A percentile compares a stretch with the other conserved stretches of the same genome.
Evolutionary conservation across 257 asterid species (phyloP).

Genomic region (Ilex asprella): DNA sequence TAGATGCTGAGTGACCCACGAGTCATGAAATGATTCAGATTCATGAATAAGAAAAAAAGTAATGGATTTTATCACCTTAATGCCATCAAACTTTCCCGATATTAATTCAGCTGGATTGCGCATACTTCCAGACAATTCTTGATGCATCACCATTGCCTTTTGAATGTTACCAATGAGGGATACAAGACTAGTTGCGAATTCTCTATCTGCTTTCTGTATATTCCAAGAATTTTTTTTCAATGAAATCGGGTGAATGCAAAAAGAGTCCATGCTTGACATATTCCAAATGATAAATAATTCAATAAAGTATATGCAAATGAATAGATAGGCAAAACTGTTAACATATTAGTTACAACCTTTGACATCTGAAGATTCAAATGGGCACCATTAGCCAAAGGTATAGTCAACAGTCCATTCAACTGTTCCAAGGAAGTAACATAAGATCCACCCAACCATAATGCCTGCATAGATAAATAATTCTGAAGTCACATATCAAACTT

Average conservation of each 20-base stretch:
- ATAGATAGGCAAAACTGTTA: conserved; percentile 6
- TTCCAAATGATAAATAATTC: not conserved
- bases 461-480: conserved; percentile 33
- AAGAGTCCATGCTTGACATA: not conserved
- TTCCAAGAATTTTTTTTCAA: conserved; percentile 6
- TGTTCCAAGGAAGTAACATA: conserved; percentile 45
- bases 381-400: conserved; percentile 55
- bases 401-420: conserved; percentile 55
- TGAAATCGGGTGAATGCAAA: conserved; percentile 2
- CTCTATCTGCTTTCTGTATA: conserved; percentile 69
- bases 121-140: conserved; percentile 42
- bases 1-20: not conserved
- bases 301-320: not conserved
- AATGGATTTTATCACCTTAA: conserved; percentile 47
- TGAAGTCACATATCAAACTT: conserved; percentile 3
- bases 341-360: conserved; percentile 43
- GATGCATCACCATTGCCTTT: conserved; percentile 50
- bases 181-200: conserved; percentile 51
- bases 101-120: conserved; percentile 58
- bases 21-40: not conserved
- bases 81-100: conserved; percentile 75
- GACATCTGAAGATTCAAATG: conserved; percentile 64
- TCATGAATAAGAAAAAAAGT: conserved; percentile 1
- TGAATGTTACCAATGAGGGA: conserved; percentile 43
- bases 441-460: conserved; percentile 87